Conservation (phyloP, 73 alveolate genomes). For the Paraurostyla sp. region DNA sequence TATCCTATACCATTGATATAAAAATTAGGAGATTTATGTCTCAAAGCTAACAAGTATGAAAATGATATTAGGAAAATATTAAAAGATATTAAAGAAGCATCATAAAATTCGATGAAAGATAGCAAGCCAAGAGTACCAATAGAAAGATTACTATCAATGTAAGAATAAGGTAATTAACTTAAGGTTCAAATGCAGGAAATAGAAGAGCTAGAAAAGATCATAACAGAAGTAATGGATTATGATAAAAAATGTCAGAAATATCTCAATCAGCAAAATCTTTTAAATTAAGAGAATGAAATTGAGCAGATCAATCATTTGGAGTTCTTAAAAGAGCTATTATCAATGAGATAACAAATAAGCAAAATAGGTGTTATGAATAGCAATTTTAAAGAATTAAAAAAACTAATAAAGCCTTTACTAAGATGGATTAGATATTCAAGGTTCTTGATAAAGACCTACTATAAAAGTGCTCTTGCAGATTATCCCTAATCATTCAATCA, state of each 20-base stretch:
- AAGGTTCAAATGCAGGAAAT: conserved; percentile 1
- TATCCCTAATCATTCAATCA: background rate
- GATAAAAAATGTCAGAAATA: background rate
- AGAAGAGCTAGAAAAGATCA: background rate
- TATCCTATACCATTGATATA: background rate
- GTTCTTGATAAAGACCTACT: background rate
- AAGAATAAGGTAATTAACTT: conserved; percentile 24
- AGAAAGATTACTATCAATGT: background rate
- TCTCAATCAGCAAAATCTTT: background rate
- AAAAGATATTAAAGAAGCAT: conserved; percentile 17
- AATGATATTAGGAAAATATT: background rate
- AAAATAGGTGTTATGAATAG: conserved; percentile 23
- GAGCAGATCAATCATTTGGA: background rate
- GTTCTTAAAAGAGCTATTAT: background rate
- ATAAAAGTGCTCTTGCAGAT: background rate
- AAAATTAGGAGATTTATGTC: conserved; percentile 36
- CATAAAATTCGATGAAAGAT: background rate
- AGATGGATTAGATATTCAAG: conserved; percentile 37
- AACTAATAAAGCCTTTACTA: background rate
- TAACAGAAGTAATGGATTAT: background rate
- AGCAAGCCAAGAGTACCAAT: background rate
- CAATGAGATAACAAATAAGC: background rate
- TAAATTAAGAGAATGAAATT: background rate
- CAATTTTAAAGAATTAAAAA: conserved; percentile 9
- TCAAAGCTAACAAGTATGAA: background rate